Conservation (phyloP, 2,329 filamentous ascomycete genomes). For the Ceratocystis alfenasii region DNA sequence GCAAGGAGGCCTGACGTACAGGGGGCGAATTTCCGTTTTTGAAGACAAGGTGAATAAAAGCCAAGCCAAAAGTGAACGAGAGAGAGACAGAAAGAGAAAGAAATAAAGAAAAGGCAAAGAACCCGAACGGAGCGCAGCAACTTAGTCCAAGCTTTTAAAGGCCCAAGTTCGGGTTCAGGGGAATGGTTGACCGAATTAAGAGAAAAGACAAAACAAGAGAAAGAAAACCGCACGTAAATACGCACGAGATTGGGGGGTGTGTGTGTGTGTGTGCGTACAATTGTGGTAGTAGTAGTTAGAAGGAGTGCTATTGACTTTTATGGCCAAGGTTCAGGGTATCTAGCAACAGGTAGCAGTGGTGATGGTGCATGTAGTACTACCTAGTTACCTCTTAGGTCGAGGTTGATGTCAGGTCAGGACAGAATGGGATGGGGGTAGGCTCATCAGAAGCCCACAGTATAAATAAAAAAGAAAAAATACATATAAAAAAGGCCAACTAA, state of each 20-base stretch:
- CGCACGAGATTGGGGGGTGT: not conserved
- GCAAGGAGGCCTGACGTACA: slow-evolving; percentile 13
- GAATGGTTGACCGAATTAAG: not conserved
- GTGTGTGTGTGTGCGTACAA: not conserved
- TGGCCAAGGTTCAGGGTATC: not conserved
- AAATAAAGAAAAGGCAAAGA: not conserved
- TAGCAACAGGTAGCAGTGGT: not conserved
- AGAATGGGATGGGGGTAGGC: not conserved
- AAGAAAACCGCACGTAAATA: not conserved
- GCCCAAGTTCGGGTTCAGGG: not conserved
- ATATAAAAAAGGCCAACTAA: not conserved
- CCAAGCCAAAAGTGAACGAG: not conserved
- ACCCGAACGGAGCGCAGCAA: not conserved
- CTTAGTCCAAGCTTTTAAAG: slow-evolving; percentile 11
- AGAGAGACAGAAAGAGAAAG: not conserved
- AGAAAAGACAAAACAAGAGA: not conserved
- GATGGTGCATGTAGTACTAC: not conserved
- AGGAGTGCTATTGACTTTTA: not conserved
- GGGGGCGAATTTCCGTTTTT: slow-evolving; percentile 7
- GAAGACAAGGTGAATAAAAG: slow-evolving; percentile 4
- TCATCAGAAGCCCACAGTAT: not conserved
- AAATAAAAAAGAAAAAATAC: too few species aligned
- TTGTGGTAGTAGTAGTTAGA: not conserved
- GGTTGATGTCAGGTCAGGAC: not conserved
- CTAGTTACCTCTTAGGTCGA: not conserved